phyloP scores from a whole-genome alignment of 2,329 filamentous ascomycete species.

The Mariannaea elegans region DNA sequence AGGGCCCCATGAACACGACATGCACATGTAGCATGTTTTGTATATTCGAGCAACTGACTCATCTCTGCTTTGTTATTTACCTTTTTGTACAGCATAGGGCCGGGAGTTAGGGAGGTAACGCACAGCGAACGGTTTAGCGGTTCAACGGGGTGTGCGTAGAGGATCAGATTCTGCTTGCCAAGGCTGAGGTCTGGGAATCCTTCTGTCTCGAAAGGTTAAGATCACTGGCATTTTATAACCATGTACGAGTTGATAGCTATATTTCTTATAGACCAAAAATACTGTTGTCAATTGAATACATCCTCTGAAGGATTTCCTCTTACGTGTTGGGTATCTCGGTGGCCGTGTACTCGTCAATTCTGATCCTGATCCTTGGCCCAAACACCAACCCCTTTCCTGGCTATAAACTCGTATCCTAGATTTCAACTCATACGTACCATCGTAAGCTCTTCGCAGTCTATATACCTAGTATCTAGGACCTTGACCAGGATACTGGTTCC shows the following conservation, averaged over 20 bases:
- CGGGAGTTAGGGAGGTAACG: slow-evolving; percentile 35
- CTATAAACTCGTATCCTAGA: neutral
- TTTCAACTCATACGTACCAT: neutral
- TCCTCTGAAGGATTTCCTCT: slow-evolving; percentile 6
- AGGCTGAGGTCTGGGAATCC: neutral
- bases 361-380: neutral
- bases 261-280: slow-evolving; percentile 13
- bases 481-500: slow-evolving; percentile 51
- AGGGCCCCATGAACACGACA: neutral
- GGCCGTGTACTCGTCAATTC: slow-evolving; percentile 5
- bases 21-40: slow-evolving; percentile 21
- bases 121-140: slow-evolving; percentile 7
- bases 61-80: slow-evolving; percentile 20
- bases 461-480: slow-evolving; percentile 44
- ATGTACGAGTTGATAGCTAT: slow-evolving; percentile 6
- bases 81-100: slow-evolving; percentile 34
- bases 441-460: neutral
- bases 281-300: slow-evolving; percentile 16
- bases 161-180: slow-evolving; percentile 19
- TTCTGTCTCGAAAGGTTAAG: neutral
- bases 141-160: slow-evolving; percentile 6
- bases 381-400: neutral
- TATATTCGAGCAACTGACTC: slow-evolving; percentile 20
- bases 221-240: neutral
- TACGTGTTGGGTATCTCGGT: slow-evolving; percentile 18